Conservation (phyloP, 2,329 filamentous ascomycete species). For the Scleromitrula shiraiana region DNA sequence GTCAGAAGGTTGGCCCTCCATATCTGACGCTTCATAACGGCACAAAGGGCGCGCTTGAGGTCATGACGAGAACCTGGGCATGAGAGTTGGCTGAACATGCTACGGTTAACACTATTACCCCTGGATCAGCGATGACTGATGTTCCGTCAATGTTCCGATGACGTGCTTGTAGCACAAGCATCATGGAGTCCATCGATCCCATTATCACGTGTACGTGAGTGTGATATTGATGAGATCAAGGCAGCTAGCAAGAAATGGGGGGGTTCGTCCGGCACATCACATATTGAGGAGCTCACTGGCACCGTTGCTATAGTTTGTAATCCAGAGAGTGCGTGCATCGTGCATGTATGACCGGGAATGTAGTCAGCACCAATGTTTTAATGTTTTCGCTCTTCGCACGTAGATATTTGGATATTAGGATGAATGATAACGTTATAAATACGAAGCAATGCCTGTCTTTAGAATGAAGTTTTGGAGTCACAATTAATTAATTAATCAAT, state of each 20-base stretch:
- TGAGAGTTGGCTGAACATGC: slow-evolving; percentile 7
- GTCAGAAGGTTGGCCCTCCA: slow-evolving; percentile 46
- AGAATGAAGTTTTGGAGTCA: too few species aligned
- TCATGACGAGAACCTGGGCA: slow-evolving; percentile 42
- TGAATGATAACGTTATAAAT: too few species aligned
- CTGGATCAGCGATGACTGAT: slow-evolving; percentile 6
- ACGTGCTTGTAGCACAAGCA: slow-evolving; percentile 12
- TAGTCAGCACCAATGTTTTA: slow-evolving; percentile 11
- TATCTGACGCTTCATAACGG: slow-evolving; percentile 53
- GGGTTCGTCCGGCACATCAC: slow-evolving; percentile 9
- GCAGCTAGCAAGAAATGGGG: slow-evolving; percentile 9
- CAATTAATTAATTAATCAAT: too few species aligned
- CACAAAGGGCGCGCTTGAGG: slow-evolving; percentile 56
- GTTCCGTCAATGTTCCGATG: slow-evolving; percentile 11
- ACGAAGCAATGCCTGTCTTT: too few species aligned
- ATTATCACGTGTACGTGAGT: slow-evolving; percentile 9
- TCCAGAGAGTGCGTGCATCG: slow-evolving; percentile 11
- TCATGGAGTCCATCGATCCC: slow-evolving; percentile 9
- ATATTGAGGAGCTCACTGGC: slow-evolving; percentile 10
- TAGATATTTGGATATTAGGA: too few species aligned
- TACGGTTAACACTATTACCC: slow-evolving; percentile 7
- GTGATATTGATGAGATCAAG: slow-evolving; percentile 11
- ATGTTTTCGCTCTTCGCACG: too few species aligned
- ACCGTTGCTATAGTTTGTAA: slow-evolving; percentile 12
- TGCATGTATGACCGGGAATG: slow-evolving; percentile 10